Evolutionary conservation across 345 rosid species (phyloP), one percentile per base, ranked within the genome.

Genomic region (Adansonia digitata): DNA sequence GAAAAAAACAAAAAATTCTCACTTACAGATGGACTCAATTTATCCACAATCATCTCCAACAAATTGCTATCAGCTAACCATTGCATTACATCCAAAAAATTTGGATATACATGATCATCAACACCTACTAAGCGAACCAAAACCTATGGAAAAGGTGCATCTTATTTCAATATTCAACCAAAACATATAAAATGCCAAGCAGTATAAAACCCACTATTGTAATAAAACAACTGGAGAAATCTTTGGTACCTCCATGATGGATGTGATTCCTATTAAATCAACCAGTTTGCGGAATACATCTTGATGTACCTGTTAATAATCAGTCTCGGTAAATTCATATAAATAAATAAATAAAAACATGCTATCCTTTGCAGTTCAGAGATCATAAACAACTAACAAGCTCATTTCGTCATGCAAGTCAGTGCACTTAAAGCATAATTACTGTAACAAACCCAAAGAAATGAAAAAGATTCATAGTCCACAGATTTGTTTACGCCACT

Each of bases 191-290:
- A 67, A 26, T 45, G 9, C 8, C 3, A 56, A 43, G 18, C 71
- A 13, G 46, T 22, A 74, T 56, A 22, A 72, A 51, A 77, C 5
- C 59, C 27, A 49, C 2, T 42, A n/a, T 2, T 31, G n/a, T 20
- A 31, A 69, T 31, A 49, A 69, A 49, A 17, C 40, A 68, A 8
- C 26, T 7, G 46, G 12, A 57, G 48, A 57, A 43, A 72, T 56
- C 43, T 53, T 15, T 72, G 71, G 73, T 84, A 96, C 99, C 98
- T 96, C 99, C 99, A 92, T 93, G 85, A 96, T 96, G 79, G 99
- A 96, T 65, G 98, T 96, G 77, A 96, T 89, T 78, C 99, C 98
- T 65, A 96, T 96, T 81, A 96, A 90, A 89, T 96, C 99, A 79
- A 96, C 98, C 79, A 96, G 80, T 62, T 87, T 91, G 74, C 86